These are phyloP conservation scores for Claviceps sp. DNA, from an alignment of 2,329 filamentous ascomycete species.

Conservation along the genomic window DNA sequence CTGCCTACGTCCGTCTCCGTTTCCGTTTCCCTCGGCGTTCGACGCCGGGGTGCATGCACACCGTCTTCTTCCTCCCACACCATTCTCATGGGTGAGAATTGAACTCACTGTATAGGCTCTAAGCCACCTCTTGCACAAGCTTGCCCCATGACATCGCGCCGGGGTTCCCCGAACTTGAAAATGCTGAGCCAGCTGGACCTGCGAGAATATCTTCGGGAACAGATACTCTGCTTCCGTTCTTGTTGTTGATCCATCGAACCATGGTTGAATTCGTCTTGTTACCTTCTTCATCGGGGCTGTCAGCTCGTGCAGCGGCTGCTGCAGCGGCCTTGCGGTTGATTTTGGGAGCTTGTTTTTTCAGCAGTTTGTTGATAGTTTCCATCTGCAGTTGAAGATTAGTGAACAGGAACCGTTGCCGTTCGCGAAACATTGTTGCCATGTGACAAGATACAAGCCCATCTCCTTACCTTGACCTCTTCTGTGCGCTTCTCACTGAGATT, in stretches of 20 bases:
- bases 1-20: not conserved
- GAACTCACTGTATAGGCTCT: conserved; percentile 3
- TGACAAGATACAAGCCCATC: not conserved
- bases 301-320: conserved; percentile 29
- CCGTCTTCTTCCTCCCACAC: not conserved
- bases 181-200: conserved; percentile 47
- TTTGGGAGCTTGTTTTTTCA: conserved; percentile 76
- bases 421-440: no score
- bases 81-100: not conserved
- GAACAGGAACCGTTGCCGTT: not conserved
- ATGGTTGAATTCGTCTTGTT: conserved; percentile 46
- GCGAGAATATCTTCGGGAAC: conserved; percentile 57
- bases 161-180: conserved; percentile 23
- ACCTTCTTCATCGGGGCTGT: conserved; percentile 31
- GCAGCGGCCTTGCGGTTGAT: conserved; percentile 41
- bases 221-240: conserved; percentile 46
- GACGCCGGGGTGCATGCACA: not conserved
- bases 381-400: conserved; percentile 36
- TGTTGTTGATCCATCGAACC: conserved; percentile 58
- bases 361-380: conserved; percentile 82
- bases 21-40: not conserved
- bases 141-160: conserved; percentile 25
- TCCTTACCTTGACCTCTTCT: conserved; percentile 46
- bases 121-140: conserved; percentile 43
- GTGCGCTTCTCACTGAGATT: conserved; percentile 53